Evolutionary conservation across 169 alveolate species (phyloP), one percentile per base, ranked within the genome.

Genomic region (Amoebophrya sp.): DNA sequence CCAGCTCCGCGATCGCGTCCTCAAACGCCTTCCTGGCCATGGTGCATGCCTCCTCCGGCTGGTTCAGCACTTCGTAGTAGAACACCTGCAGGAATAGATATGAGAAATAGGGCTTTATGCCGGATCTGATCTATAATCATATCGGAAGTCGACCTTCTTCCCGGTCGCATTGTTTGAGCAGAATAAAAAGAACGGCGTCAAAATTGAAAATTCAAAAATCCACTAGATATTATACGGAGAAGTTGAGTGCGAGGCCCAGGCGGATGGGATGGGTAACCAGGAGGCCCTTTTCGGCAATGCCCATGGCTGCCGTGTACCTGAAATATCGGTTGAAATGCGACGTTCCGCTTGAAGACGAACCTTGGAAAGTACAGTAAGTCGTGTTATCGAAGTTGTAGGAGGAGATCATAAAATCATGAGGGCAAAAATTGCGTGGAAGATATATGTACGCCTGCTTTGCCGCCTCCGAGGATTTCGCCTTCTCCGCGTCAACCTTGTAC

Each of bases 11-110:
- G 88, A 97, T 96, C 58, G 99, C 99, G 90, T 96, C 98, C 90
- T 97, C 99, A 93, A 97, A 97, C 40, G 99, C 98, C 90, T 95
- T 96, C 91, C 97, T 97, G 40, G 99, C 99, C 97, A 99, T 95
- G 88, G 96, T 97, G 94, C 99, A 98, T 67, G 99, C 99, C 95
- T 97, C 98, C 92, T 97, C 97, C n/a, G 99, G 99, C 92, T 97
- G 97, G 92, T 97, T 97, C 95, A 97, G 95, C 34, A 98, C 98
- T 94, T 98, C 99, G 95, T 98, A 98, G 95, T 97, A 97, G 97
- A 98, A 98, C 87, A 99, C 99, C 50, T 89, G 69, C 41, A 48
- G 40, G 10, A 13, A 41, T n/a, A 38, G 67, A 10, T 10, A 45
- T 45, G 67, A 45, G 10, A 45, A 45, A 45, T 15, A 45, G 67